Base-by-base conservation (phyloP, 2,329 filamentous ascomycete species). In the Scedosporium apiospermum region DNA sequence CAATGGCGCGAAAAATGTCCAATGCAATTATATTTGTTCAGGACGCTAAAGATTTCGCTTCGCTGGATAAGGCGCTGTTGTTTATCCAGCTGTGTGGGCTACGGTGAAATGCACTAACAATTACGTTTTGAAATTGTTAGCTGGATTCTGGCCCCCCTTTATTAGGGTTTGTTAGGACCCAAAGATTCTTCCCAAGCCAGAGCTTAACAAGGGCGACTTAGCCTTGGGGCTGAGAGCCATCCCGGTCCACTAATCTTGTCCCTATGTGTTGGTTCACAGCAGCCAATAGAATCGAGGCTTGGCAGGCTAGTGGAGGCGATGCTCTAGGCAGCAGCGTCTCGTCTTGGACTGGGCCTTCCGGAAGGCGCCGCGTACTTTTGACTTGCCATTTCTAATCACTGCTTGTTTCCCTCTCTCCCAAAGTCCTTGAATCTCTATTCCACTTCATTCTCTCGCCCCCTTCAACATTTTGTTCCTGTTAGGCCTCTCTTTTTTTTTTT, bases 341-440 rank as follows among this genome's bases (percentile, higher is more conserved):
- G 53, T 34, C 44, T 26, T 23, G 38, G 44, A 62, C 44, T 58
- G 53, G 18, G 58, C 27, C 61, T 46, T 16, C 55, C 41, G 38
- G 30, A 63, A 59, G 26, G 23, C 57, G 38, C 21, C 51, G 41
- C 44, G 53, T 30, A 30, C 27, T 30, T 30, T 30, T 14, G 21
- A 2, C 6, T 18, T 26, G 34, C 12, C 55, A 58, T 63, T 58
- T 63, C 61, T 44, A 58, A 44, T 63, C 61, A 34, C 14, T 42
- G 26, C 34, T 58, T 27, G 7, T 63, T 67, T 68, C 66, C 68
- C 68, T n/a, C 23, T 66, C 68, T 65, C 64, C 62, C 62, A 62
- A 53, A 51, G 60, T 61, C 55, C 55, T 41, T 57, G n/a, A 21
- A 53, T 23, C 49, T 53, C 55, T 23, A 30, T 58, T 58, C 34